Evolutionary conservation across 2,329 filamentous ascomycete species (phyloP).

Genomic region (Exophiala aquamarina): DNA sequence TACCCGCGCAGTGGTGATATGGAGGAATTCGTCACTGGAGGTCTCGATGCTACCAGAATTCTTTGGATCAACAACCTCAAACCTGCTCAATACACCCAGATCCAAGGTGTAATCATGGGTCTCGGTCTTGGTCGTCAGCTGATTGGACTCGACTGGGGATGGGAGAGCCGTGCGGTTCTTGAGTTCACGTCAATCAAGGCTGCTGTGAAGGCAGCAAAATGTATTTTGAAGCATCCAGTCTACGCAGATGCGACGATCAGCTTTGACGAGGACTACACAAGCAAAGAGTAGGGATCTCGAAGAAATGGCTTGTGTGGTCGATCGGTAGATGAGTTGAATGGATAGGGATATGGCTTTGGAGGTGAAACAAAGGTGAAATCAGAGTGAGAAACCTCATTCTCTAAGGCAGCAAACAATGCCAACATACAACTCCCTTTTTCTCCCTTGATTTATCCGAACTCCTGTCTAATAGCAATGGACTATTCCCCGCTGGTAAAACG

Average conservation of each 20-base stretch:
- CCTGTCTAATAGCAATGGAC: too few relatives aligned
- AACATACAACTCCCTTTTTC: too few relatives aligned
- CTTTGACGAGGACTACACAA: conserved; percentile 13
- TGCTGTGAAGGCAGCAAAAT: conserved; percentile 15
- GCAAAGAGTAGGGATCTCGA: too few relatives aligned
- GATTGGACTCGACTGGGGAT: conserved; percentile 20
- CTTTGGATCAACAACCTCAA: conserved; percentile 20
- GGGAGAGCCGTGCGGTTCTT: conserved; percentile 20
- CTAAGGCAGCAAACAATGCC: too few relatives aligned
- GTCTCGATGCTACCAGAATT: conserved; percentile 20
- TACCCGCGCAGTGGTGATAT: conserved; percentile 24
- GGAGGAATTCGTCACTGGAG: conserved; percentile 20
- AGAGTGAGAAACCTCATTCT: too few relatives aligned
- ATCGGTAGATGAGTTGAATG: too few relatives aligned
- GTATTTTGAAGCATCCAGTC: conserved; percentile 1
- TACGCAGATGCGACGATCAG: conserved; percentile 10
- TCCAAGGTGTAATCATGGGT: conserved; percentile 12
- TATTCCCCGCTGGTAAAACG: too few relatives aligned
- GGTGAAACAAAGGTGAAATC: too few relatives aligned
- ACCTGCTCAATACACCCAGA: conserved; percentile 4
- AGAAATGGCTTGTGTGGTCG: too few relatives aligned
- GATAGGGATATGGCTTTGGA: too few relatives aligned
- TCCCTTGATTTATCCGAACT: too few relatives aligned
- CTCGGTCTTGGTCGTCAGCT: conserved; percentile 9
- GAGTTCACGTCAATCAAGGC: conserved; percentile 26